These are phyloP conservation scores for Pichia sp. DNA, from an alignment of 1,139 yeast genomes.

Conservation along the genomic window DNA sequence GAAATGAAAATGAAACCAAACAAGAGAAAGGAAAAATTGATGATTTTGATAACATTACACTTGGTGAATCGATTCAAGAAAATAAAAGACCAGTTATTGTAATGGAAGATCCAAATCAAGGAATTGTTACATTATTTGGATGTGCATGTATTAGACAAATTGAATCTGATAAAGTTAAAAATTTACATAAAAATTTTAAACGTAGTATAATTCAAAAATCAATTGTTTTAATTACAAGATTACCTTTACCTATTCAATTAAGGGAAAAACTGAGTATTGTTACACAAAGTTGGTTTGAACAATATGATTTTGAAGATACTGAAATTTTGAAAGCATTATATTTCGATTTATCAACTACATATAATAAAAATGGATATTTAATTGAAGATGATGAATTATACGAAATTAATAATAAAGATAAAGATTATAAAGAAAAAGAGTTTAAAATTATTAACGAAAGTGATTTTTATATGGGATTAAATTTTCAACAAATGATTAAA, in stretches of 20 bases:
- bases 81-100: slow-evolving; percentile 1
- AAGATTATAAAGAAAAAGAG: neutral
- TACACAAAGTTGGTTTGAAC: slow-evolving; percentile 80
- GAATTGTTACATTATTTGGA: slow-evolving; percentile 74
- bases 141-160: slow-evolving; percentile 90
- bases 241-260: slow-evolving; percentile 83
- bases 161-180: slow-evolving; percentile 48
- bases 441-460: slow-evolving; percentile 37
- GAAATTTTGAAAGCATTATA: slow-evolving; percentile 63
- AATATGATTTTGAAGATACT: slow-evolving; percentile 67
- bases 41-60: slow-evolving; percentile 9
- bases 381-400: slow-evolving; percentile 29
- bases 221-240: slow-evolving; percentile 70
- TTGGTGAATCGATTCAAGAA: slow-evolving; percentile 33
- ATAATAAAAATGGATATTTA: slow-evolving; percentile 27
- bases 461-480: slow-evolving; percentile 69
- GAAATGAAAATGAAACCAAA: neutral
- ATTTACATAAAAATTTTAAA: slow-evolving; percentile 51
- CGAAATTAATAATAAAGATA: slow-evolving; percentile 14
- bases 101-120: slow-evolving; percentile 17
- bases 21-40: neutral
- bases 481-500: slow-evolving; percentile 58
- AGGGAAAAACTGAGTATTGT: slow-evolving; percentile 87
- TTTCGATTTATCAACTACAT: slow-evolving; percentile 57
- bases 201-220: slow-evolving; percentile 90